A percentile compares a stretch with the other conserved stretches of the same genome.
phyloP scores from a whole-genome alignment of 2,329 filamentous ascomycete genomes.

The Dactylonectria macrodidyma region DNA sequence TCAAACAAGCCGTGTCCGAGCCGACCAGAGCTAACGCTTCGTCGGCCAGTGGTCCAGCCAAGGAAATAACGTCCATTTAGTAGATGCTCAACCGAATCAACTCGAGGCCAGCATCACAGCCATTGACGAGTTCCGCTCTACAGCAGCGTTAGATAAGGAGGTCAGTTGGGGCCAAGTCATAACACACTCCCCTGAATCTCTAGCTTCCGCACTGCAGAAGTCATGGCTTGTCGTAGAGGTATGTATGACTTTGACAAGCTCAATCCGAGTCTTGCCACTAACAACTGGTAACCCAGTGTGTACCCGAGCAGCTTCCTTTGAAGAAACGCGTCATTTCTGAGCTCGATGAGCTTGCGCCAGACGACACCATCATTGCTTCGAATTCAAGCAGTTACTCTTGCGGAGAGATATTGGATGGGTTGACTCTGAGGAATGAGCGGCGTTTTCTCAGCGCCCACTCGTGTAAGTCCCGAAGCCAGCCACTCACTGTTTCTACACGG shows the following conservation, averaged over 20 bases:
- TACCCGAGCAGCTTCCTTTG: conserved; percentile 59
- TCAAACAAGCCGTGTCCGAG: neutral
- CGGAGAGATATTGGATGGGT: conserved; percentile 56
- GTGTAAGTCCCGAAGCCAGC: conserved; percentile 49
- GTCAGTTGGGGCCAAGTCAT: conserved; percentile 41
- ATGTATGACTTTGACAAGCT: conserved; percentile 6
- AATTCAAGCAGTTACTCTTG: conserved; percentile 64
- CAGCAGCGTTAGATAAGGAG: neutral
- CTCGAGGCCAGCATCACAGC: conserved; percentile 47
- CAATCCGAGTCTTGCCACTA: neutral
- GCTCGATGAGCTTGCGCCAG: conserved; percentile 55
- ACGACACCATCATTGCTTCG: conserved; percentile 58
- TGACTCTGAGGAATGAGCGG: conserved; percentile 51
- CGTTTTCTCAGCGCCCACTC: conserved; percentile 61
- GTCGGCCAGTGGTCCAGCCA: conserved; percentile 48
- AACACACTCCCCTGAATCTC: conserved; percentile 36
- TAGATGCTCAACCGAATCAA: conserved; percentile 46
- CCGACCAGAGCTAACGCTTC: neutral
- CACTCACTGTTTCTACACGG: neutral
- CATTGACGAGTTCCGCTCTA: conserved; percentile 43
- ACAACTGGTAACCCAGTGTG: conserved; percentile 49
- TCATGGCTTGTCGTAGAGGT: conserved; percentile 51
- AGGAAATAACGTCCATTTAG: conserved; percentile 48
- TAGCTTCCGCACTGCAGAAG: conserved; percentile 38
- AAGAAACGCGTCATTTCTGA: conserved; percentile 57